Conservation (phyloP, 176 grass and related monocot genomes). For the Microstegium vimineum region DNA sequence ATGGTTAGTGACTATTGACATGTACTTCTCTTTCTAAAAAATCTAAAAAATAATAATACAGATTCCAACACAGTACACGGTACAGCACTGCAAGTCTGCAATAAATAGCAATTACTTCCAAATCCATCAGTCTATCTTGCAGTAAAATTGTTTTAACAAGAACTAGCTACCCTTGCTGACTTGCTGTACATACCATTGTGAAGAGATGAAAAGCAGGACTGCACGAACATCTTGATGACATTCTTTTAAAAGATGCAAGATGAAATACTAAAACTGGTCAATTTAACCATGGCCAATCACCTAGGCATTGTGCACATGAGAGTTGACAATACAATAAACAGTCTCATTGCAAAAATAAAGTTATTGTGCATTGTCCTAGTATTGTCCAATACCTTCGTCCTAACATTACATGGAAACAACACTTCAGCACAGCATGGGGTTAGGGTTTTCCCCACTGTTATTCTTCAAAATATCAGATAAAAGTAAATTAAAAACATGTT, state of each 20-base stretch:
- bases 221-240: neutral
- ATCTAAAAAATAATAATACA: neutral
- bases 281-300: neutral
- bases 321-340: neutral
- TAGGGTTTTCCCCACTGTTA: neutral
- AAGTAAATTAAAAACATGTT: neutral
- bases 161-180: neutral
- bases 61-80: neutral
- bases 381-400: neutral
- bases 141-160: neutral
- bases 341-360: neutral
- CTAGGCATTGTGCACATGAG: neutral
- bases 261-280: neutral
- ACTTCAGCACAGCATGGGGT: neutral
- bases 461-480: neutral
- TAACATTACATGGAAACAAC: neutral
- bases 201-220: neutral
- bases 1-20: neutral
- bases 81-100: neutral
- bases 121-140: neutral
- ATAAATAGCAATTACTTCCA: neutral
- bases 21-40: neutral
- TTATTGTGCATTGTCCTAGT: neutral
- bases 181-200: neutral
- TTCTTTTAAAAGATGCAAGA: neutral